Percentiles rank a stretch among this genome's conserved stretches.
Conservation (phyloP, 2,329 filamentous ascomycete species). For the Curvularia eragrostidis region DNA sequence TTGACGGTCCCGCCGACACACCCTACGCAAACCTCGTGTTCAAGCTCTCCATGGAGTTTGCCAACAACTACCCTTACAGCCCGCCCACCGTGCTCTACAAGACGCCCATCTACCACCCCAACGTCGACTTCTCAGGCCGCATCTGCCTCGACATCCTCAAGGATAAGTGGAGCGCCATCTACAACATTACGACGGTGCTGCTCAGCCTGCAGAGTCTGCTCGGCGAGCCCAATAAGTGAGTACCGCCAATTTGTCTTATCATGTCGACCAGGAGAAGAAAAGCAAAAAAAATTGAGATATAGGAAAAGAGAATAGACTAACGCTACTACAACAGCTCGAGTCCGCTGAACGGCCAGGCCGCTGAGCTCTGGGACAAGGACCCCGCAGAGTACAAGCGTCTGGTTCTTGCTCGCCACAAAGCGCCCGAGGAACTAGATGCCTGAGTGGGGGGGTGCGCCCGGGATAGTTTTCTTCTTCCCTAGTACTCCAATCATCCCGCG, state of each 20-base stretch:
- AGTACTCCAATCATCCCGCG: background rate
- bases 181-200: conserved; percentile 93
- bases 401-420: conserved; percentile 67
- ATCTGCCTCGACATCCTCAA: conserved; percentile 98
- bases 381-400: conserved; percentile 82
- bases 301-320: conserved; percentile 7
- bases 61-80: conserved; percentile 89
- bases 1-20: conserved; percentile 87
- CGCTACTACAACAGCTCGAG: conserved; percentile 68
- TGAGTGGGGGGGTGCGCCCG: conserved; percentile 4
- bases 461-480: background rate
- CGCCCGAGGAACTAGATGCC: conserved; percentile 53
- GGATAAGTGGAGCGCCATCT: conserved; percentile 98
- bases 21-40: conserved; percentile 88
- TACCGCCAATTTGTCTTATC: background rate
- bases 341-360: conserved; percentile 93
- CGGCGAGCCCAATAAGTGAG: conserved; percentile 97
- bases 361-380: conserved; percentile 93
- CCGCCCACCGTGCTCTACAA: conserved; percentile 94
- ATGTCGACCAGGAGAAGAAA: background rate
- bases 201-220: conserved; percentile 93
- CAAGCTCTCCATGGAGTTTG: conserved; percentile 92
- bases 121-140: conserved; percentile 94
- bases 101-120: conserved; percentile 98
- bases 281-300: background rate